Conservation (phyloP, 208 protist species). For the Entamoeba invadens region DNA sequence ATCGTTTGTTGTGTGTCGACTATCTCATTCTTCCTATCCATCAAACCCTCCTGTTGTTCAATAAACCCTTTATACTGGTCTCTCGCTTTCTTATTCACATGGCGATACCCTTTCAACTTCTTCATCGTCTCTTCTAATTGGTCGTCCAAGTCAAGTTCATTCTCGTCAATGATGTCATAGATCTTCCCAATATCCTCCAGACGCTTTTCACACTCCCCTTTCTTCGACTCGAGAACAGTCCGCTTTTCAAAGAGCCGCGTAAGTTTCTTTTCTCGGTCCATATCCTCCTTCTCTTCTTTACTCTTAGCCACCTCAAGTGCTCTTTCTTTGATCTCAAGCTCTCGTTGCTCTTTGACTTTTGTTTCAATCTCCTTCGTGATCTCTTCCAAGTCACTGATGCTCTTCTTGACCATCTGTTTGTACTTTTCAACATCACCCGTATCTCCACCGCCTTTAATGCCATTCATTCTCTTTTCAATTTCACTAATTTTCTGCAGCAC, state of each 20-base stretch:
- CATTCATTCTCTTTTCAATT: not conserved
- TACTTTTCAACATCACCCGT: not conserved
- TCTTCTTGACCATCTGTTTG: not conserved
- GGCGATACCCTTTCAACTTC: conserved; percentile 61
- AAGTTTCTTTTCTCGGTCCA: not conserved
- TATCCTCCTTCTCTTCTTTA: not conserved
- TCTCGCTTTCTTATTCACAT: conserved; percentile 91
- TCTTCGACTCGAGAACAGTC: not conserved
- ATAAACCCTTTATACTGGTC: conserved; percentile 78
- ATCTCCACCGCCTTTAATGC: not conserved
- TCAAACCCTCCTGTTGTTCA: conserved; percentile 39
- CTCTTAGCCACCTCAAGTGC: not conserved
- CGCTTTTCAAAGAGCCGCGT: not conserved
- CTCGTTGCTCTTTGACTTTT: not conserved
- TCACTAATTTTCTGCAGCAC: not conserved
- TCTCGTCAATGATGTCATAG: not conserved
- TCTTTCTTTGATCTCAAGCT: not conserved
- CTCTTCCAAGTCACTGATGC: not conserved
- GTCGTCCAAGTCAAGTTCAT: not conserved
- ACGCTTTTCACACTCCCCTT: not conserved
- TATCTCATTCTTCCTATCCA: not conserved
- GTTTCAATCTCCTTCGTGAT: not conserved
- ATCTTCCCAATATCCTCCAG: not conserved
- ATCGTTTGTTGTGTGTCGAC: conserved; percentile 55
- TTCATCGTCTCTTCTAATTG: conserved; percentile 36